These are phyloP conservation scores for Aspergillus wentii DNA, from an alignment of 495 filamentous ascomycete genomes.

Conservation along the genomic window DNA sequence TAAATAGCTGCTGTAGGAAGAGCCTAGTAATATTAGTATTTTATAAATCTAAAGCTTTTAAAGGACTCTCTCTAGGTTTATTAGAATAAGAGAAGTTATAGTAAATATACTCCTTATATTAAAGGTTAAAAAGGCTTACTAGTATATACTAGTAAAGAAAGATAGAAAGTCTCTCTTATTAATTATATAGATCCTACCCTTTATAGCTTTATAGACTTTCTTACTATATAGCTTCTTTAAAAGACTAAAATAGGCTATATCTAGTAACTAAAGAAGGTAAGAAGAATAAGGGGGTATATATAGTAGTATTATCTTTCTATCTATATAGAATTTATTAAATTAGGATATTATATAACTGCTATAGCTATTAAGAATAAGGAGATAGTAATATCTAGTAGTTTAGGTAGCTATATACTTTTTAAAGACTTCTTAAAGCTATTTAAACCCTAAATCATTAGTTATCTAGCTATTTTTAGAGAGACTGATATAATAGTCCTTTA, in stretches of 20 bases:
- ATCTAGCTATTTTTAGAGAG: slow-evolving; percentile 17
- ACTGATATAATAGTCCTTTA: slow-evolving; percentile 6
- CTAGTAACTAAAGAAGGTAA: slow-evolving; percentile 3
- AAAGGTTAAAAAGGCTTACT: background rate
- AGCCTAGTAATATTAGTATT: background rate
- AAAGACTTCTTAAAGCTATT: slow-evolving; percentile 6
- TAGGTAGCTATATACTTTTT: background rate
- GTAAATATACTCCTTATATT: background rate
- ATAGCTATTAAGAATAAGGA: background rate
- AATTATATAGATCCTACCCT: background rate
- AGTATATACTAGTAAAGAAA: background rate
- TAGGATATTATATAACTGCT: background rate
- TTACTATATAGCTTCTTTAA: background rate
- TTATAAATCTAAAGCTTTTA: slow-evolving; percentile 4
- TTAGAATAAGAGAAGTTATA: background rate
- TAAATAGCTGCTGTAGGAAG: background rate
- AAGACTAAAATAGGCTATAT: background rate
- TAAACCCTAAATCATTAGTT: slow-evolving; percentile 16
- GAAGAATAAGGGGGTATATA: background rate
- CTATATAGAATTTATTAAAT: background rate
- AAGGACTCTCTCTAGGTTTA: slow-evolving; percentile 7
- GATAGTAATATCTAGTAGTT: background rate
- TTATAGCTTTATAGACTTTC: slow-evolving; percentile 1
- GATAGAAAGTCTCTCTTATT: background rate
- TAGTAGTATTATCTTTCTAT: background rate